Evolutionary conservation across 73 alveolate species (phyloP).

Genomic region (Urostyla sp.): DNA sequence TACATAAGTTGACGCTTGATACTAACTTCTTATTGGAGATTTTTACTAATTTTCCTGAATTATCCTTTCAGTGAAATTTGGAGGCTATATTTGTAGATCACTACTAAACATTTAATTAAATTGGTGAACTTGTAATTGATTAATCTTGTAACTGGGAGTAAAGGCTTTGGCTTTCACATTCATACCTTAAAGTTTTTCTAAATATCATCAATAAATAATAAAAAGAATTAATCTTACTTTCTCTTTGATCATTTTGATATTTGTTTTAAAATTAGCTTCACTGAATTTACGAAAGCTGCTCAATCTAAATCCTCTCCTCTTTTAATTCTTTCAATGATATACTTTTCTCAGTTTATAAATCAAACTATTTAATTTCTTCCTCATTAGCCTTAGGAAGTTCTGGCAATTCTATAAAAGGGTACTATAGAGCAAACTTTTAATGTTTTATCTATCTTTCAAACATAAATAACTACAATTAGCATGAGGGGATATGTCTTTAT

Average conservation of each 20-base stretch:
- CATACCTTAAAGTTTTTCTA: not conserved
- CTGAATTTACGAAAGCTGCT: not conserved
- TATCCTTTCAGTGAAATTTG: not conserved
- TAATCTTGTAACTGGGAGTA: conserved; percentile 24
- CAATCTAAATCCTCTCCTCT: not conserved
- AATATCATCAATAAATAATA: not conserved
- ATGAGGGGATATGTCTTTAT: conserved; percentile 22
- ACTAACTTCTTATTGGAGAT: conserved; percentile 1
- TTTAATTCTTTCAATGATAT: not conserved
- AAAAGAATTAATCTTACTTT: not conserved
- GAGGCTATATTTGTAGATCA: not conserved
- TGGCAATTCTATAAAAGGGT: not conserved
- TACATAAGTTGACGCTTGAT: not conserved
- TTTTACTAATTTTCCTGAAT: not conserved
- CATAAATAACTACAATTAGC: conserved; percentile 6
- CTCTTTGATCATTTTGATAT: not conserved
- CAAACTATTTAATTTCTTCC: conserved; percentile 13
- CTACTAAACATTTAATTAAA: not conserved
- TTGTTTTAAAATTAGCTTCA: not conserved
- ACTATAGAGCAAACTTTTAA: not conserved
- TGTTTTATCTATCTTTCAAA: not conserved
- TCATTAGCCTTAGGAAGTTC: conserved; percentile 22
- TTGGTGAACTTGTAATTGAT: not conserved
- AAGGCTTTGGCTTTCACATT: conserved; percentile 25
- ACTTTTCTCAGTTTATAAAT: not conserved